Percentiles rank a stretch among this genome's conserved stretches.
These are phyloP conservation scores for Spathaspora girioi DNA, from an alignment of 805 yeast species.

Conservation along the genomic window DNA sequence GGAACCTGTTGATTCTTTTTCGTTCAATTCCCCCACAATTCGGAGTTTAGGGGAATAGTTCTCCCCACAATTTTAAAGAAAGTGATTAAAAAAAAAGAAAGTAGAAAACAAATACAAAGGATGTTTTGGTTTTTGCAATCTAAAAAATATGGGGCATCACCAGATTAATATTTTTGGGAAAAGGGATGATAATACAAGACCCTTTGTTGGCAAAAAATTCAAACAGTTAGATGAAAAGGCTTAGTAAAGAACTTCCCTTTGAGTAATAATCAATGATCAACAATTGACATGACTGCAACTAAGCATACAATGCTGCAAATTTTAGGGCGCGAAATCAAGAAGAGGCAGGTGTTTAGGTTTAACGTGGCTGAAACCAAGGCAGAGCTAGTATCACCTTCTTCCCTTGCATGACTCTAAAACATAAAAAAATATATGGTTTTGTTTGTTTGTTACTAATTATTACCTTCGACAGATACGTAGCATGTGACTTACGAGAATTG, in stretches of 20 bases:
- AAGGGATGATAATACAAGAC: not conserved
- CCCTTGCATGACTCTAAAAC: not conserved
- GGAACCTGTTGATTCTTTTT: not conserved
- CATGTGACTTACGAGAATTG: not conserved
- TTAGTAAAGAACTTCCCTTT: too few relatives aligned
- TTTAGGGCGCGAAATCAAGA: not conserved
- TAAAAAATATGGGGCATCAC: not conserved
- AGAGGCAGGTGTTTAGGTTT: too few relatives aligned
- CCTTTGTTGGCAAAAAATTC: not conserved
- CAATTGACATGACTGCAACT: not conserved
- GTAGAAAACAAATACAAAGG: not conserved
- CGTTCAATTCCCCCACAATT: not conserved
- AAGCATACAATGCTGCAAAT: not conserved
- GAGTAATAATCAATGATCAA: too few relatives aligned
- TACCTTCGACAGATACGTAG: not conserved
- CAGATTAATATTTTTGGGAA: not conserved
- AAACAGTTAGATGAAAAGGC: not conserved
- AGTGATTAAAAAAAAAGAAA: not conserved
- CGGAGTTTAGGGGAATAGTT: not conserved
- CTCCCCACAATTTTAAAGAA: not conserved
- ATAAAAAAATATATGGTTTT: not conserved
- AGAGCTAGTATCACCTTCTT: not conserved
- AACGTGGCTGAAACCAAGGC: not conserved
- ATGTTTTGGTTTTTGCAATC: not conserved
- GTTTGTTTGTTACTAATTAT: not conserved